Base-by-base conservation (phyloP, 345 rosid genomes). In the Citrus reticulata region DNA sequence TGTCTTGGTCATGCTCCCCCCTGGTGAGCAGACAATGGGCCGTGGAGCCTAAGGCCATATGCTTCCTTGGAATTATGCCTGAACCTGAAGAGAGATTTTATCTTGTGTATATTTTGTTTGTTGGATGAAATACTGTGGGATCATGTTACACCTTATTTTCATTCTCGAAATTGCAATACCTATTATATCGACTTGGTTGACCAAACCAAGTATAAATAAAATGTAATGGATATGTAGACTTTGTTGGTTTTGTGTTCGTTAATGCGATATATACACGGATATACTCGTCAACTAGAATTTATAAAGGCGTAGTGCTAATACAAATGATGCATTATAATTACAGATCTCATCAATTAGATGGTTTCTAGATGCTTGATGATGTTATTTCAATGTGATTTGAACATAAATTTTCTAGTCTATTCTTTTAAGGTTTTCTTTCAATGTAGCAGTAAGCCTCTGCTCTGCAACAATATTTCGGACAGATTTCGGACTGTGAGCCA, bases 21-120 rank as follows among this genome's bases (percentile, higher is more conserved):
- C 98, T 0, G 85, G 81, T 5, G 92, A 86, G 78, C 98, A 93
- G 82, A 78, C 91, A 78, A 96, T 92, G 98, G 97, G 85, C 46
- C 91, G 94, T 49, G 78, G 77, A 24, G 88, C 85, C 79, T 88
- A 77, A 86, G 70, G 54, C 60, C 77, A 46, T 4, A 72, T 63
- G 58, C 66, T 62, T 59, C 69, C 63, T 70, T 30, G 70, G 20
- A 32, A 13, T 57, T 69, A 54, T 61, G 14, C 62, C 11, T 49
- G 27, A 0, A 51, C 35, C 5, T 46, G 70, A 68, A 65, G 14
- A 46, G 42, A 37, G 34, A 46, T 25, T 67, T 8, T 72, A 64
- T 66, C 62, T 60, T 70, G 42, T 79, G 32, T 54, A 58, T 63
- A 46, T 24, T 19, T 24, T 37, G 22, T 76, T 46, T n/a, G 59